A percentile compares a stretch with the other conserved stretches of the same genome.
These are phyloP conservation scores for Apophysomyces trapeziformis DNA, from an alignment of 371 early-diverging fungal species.

Conservation along the genomic window DNA sequence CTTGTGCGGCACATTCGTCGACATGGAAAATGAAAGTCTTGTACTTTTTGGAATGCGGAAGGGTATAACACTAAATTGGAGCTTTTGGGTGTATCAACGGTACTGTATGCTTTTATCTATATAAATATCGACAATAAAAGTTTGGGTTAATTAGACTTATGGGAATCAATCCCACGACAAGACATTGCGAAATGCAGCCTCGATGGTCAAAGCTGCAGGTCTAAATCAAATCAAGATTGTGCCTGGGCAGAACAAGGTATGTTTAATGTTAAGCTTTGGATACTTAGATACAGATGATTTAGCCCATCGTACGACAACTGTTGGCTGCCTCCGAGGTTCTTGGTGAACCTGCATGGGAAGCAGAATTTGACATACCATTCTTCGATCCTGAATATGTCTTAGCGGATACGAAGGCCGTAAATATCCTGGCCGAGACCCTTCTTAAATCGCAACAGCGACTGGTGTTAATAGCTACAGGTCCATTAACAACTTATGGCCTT, in stretches of 20 bases:
- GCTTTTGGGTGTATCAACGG: conserved; percentile 22
- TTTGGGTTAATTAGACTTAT: conserved; percentile 2
- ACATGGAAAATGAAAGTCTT: neutral
- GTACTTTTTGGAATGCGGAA: conserved; percentile 1
- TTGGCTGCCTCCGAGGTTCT: conserved; percentile 30
- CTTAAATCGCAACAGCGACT: conserved; percentile 21
- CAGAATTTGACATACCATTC: conserved; percentile 26
- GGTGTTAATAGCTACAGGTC: conserved; percentile 36
- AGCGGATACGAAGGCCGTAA: conserved; percentile 24
- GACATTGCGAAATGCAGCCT: conserved; percentile 17
- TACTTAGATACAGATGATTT: neutral
- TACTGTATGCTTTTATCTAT: neutral
- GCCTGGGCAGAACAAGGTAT: conserved; percentile 21
- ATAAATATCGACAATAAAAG: neutral
- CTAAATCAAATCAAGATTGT: conserved; percentile 30
- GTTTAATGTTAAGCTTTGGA: neutral
- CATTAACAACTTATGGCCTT: conserved; percentile 44
- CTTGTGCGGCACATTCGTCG: neutral
- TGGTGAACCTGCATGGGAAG: conserved; percentile 38
- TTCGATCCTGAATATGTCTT: conserved; percentile 20
- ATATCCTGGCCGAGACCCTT: conserved; percentile 29
- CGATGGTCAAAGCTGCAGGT: conserved; percentile 27
- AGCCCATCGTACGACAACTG: conserved; percentile 18
- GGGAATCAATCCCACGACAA: conserved; percentile 24
- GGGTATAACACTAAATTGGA: conserved; percentile 15